Percentiles rank a stretch among this genome's conserved stretches.
Evolutionary conservation across 169 alveolate species (phyloP).

Genomic region (Plasmodium reichenowi): DNA sequence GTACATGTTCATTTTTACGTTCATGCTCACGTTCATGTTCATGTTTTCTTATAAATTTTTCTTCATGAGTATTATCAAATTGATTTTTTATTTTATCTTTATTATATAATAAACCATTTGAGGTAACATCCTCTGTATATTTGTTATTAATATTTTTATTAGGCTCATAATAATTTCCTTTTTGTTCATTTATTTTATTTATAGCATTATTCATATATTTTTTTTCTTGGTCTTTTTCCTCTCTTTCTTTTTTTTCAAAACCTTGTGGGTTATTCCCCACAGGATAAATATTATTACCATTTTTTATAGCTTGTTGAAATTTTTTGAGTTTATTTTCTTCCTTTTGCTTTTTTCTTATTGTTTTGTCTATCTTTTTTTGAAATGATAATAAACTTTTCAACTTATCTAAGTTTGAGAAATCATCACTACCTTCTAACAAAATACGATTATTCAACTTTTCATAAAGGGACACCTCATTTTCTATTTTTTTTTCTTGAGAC

Average conservation of each 20-base stretch:
- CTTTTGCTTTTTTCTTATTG: slow-evolving; percentile 17
- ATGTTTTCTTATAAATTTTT: slow-evolving; percentile 44
- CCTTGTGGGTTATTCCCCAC: slow-evolving; percentile 12
- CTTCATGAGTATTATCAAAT: not conserved
- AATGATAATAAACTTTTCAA: slow-evolving; percentile 54
- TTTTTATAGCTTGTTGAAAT: slow-evolving; percentile 39
- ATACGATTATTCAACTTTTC: slow-evolving; percentile 13
- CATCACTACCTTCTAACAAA: slow-evolving; percentile 26
- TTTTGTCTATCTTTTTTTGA: slow-evolving; percentile 55
- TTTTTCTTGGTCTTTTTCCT: not conserved
- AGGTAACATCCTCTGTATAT: not conserved
- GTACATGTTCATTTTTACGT: slow-evolving; percentile 20
- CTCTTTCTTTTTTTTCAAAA: slow-evolving; percentile 6
- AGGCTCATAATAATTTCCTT: not conserved
- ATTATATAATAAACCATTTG: not conserved
- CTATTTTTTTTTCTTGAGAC: slow-evolving; percentile 24
- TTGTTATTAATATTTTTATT: not conserved
- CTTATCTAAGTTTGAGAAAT: slow-evolving; percentile 25
- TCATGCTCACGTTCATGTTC: slow-evolving; percentile 12
- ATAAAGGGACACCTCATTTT: not conserved
- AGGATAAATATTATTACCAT: slow-evolving; percentile 13
- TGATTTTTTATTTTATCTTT: not conserved
- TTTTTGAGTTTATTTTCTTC: slow-evolving; percentile 47
- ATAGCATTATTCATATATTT: not conserved
- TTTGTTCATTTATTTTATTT: slow-evolving; percentile 7